Base-by-base conservation (phyloP, 1,284 basidiomycete species). In the Hemileccinum hortonii region DNA sequence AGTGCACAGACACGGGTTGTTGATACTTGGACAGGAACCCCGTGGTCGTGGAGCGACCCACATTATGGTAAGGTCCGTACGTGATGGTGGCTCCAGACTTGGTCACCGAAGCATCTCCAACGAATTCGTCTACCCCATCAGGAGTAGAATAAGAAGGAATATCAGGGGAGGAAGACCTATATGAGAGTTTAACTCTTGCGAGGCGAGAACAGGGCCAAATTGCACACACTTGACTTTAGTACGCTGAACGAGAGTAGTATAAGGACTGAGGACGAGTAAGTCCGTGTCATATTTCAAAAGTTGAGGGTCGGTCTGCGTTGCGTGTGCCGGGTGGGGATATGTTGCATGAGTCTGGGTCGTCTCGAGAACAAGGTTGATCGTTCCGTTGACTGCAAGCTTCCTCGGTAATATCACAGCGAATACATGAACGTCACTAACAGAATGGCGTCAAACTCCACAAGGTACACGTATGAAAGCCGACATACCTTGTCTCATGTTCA, bases 51-150 rank as follows among this genome's bases (percentile, higher is more conserved):
- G 90, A 89, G 2, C 83, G 64, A 7, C 85, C 85, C 36, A 95
- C 75, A 57, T 86, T 80, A 62, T 82, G 77, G 73, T 85, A 96
- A 3, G 95, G 94, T 0, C 95, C 95, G 59, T 94, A 94, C 4
- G 90, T 93, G 51, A 98, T 72, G 2, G 87, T 90, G 7, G 87
- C 76, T 30, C 90, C 90, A 22, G 87, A 83, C 69, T 90, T 92
- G 50, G 89, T 87, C 14, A 78, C 86, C 15, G 79, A 64, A 29
- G 67, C 72, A 21, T 86, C 86, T 19, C 74, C 67, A 5, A 80
- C 75, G 65, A 86, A 89, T 33, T 67, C 70, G 7, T 81, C 77
- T 10, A 86, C 61, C 37, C 76, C 73, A 52, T 80, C 66, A 2
- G 88, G 86, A 12, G 76, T 79, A 22, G 86, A 86, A 71, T 85